A percentile compares a stretch with the other conserved stretches of the same genome.
These are phyloP conservation scores for Pleurotus citrinopileatus DNA, from an alignment of 768 basidiomycete genomes.

Conservation along the genomic window DNA sequence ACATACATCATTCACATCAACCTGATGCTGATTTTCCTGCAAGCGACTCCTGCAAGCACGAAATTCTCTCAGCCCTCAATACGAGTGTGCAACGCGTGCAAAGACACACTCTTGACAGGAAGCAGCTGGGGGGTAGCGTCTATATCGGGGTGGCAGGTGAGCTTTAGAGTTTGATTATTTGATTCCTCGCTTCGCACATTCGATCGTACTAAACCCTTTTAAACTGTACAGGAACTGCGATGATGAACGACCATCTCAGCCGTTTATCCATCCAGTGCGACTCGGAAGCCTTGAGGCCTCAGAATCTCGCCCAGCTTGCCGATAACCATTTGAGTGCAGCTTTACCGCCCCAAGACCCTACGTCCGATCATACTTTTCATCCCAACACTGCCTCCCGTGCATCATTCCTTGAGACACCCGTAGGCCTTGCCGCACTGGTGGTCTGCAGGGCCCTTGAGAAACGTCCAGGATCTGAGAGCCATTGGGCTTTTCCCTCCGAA, in stretches of 20 bases:
- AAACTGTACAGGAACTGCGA: slow-evolving; percentile 3
- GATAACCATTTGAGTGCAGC: slow-evolving; percentile 9
- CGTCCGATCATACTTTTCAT: slow-evolving; percentile 12
- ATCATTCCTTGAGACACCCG: slow-evolving; percentile 39
- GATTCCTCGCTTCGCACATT: slow-evolving; percentile 11
- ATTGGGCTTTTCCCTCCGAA: slow-evolving; percentile 16
- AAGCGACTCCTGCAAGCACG: slow-evolving; percentile 6
- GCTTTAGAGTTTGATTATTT: too few relatives aligned
- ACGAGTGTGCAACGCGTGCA: slow-evolving; percentile 23
- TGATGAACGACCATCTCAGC: slow-evolving; percentile 5
- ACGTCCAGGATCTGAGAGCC: slow-evolving; percentile 7
- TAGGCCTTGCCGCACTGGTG: slow-evolving; percentile 36
- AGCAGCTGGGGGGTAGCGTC: slow-evolving; percentile 20
- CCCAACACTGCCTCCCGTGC: slow-evolving; percentile 17
- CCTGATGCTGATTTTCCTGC: slow-evolving; percentile 4
- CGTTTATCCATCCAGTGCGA: not conserved
- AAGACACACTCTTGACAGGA: slow-evolving; percentile 12
- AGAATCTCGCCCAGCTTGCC: slow-evolving; percentile 11
- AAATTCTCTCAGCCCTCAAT: slow-evolving; percentile 23
- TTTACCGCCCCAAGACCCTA: not conserved
- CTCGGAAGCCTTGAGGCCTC: not conserved
- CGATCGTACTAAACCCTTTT: slow-evolving; percentile 15
- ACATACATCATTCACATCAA: slow-evolving; percentile 8
- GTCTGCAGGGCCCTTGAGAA: slow-evolving; percentile 26
- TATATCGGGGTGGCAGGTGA: slow-evolving; percentile 26